phyloP scores from a whole-genome alignment of 176 grass and related monocot genomes.

The Triticum turgidum region DNA sequence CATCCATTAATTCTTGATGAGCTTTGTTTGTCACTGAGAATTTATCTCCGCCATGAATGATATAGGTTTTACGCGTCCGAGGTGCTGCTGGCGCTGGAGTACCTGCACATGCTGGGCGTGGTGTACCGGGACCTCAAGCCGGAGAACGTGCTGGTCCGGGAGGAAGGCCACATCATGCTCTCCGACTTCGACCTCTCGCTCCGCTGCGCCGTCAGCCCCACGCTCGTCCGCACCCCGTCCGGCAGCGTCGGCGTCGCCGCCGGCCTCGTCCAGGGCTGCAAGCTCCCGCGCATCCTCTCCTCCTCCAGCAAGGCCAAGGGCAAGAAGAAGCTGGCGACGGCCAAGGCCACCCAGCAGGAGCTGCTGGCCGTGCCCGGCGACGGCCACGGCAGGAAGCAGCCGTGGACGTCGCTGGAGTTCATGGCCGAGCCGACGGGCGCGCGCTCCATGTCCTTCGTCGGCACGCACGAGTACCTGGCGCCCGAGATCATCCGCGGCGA shows the following conservation, averaged over 20 bases:
- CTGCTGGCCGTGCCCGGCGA: neutral
- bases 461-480: slow-evolving; percentile 88
- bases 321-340: neutral
- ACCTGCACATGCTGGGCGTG: slow-evolving; percentile 92
- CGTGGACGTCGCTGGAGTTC: slow-evolving; percentile 61
- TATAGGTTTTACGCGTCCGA: slow-evolving; percentile 77
- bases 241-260: slow-evolving; percentile 22
- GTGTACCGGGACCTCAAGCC: slow-evolving; percentile 90
- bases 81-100: slow-evolving; percentile 85
- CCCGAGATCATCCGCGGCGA: slow-evolving; percentile 90
- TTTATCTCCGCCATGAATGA: neutral
- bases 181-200: slow-evolving; percentile 93
- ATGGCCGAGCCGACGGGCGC: slow-evolving; percentile 75
- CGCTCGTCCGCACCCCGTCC: slow-evolving; percentile 71
- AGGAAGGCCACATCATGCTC: slow-evolving; percentile 93
- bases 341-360: neutral
- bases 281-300: slow-evolving; percentile 61
- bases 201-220: slow-evolving; percentile 77
- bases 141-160: slow-evolving; percentile 79
- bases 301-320: slow-evolving; percentile 42
- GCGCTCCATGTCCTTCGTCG: slow-evolving; percentile 88
- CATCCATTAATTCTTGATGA: too few relatives aligned
- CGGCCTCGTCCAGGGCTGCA: slow-evolving; percentile 52
- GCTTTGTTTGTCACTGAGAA: neutral
- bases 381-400: neutral